Evolutionary conservation across 352 stramenopile genomes (phyloP).

Genomic region (Globisporangium radiosum): DNA sequence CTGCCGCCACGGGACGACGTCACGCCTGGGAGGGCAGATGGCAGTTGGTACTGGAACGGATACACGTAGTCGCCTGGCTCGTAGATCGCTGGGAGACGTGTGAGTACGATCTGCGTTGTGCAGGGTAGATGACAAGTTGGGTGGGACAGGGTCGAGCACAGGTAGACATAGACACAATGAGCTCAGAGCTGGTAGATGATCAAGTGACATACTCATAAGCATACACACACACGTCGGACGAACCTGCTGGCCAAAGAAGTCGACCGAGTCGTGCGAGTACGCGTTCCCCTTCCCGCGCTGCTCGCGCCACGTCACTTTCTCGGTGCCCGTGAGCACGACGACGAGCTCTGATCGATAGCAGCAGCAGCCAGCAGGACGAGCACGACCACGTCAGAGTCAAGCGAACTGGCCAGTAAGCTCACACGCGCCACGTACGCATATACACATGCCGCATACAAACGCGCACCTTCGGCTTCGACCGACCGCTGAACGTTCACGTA

Average conservation of each 20-base stretch:
- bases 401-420: too few relatives aligned
- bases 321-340: neutral
- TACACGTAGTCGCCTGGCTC: too few relatives aligned
- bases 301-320: neutral
- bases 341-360: neutral
- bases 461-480: neutral
- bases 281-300: neutral
- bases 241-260: constrained; percentile 1
- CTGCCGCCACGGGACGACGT: too few relatives aligned
- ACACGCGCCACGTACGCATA: neutral
- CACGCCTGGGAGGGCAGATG: too few relatives aligned
- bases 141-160: too few relatives aligned
- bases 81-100: neutral
- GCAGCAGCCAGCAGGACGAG: neutral
- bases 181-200: neutral
- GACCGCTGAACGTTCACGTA: neutral
- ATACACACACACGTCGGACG: neutral
- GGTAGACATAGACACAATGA: too few relatives aligned
- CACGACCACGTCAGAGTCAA: too few relatives aligned
- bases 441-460: neutral
- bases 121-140: too few relatives aligned
- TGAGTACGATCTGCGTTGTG: neutral
- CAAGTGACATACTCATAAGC: neutral
- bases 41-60: too few relatives aligned
- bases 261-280: neutral